These are phyloP conservation scores for Populus davidiana DNA, from an alignment of 345 rosid genomes.

Conservation along the genomic window DNA sequence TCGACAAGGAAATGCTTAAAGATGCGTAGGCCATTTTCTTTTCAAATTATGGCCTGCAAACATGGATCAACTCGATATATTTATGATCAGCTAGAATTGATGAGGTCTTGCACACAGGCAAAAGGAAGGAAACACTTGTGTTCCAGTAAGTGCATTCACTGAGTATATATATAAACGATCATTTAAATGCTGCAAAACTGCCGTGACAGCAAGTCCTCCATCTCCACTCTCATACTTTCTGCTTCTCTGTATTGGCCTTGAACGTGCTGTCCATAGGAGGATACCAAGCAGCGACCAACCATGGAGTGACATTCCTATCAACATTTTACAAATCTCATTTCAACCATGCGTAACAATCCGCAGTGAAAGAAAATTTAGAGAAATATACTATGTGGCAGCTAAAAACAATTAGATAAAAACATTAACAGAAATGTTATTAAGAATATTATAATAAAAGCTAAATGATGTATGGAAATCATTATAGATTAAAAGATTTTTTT, in stretches of 20 bases:
- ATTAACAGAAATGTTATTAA: background rate
- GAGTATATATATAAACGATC: background rate
- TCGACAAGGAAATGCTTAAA: background rate
- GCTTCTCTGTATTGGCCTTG: conserved; percentile 75
- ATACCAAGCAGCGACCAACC: conserved; percentile 83
- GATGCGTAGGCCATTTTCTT: background rate
- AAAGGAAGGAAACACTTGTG: background rate
- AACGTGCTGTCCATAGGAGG: conserved; percentile 88
- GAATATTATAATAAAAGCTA: too few species aligned
- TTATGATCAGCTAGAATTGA: background rate
- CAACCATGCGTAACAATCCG: conserved; percentile 80
- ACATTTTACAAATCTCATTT: conserved; percentile 59
- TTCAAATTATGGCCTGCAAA: background rate
- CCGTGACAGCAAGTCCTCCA: conserved; percentile 59
- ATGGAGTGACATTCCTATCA: conserved; percentile 70
- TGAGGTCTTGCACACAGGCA: background rate
- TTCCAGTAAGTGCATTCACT: too few species aligned
- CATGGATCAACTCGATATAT: background rate
- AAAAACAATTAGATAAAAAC: background rate
- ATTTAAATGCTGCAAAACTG: background rate
- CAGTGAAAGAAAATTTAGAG: conserved; percentile 34
- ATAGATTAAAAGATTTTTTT: too few species aligned
- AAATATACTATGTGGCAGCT: background rate
- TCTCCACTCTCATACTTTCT: conserved; percentile 76
- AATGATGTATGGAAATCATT: too few species aligned